Evolutionary conservation across 1,284 basidiomycete species (phyloP).

Genomic region (Melampsora americana): DNA sequence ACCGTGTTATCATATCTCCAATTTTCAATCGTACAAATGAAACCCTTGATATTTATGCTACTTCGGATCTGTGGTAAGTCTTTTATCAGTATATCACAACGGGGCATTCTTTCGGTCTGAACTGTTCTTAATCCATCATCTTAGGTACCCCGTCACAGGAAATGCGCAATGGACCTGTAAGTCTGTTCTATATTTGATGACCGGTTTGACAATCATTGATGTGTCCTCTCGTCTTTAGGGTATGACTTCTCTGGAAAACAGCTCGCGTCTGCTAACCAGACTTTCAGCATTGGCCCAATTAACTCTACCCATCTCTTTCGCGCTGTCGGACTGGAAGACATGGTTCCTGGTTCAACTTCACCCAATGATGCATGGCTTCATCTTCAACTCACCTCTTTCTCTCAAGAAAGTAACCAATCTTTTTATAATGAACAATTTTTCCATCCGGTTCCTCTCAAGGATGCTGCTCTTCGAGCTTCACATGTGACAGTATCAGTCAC

Average conservation of each 20-base stretch:
- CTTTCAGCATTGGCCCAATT: conserved; percentile 59
- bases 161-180: conserved; percentile 60
- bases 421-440: conserved; percentile 63
- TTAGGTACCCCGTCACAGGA: conserved; percentile 58
- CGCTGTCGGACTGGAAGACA: conserved; percentile 46
- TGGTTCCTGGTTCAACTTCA: conserved; percentile 55
- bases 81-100: not conserved
- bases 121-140: not conserved
- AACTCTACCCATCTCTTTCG: conserved; percentile 60
- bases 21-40: conserved; percentile 60
- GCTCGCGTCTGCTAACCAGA: conserved; percentile 55
- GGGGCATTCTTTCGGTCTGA: not conserved
- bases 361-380: conserved; percentile 60
- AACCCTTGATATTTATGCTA: conserved; percentile 60
- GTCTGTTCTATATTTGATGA: not conserved
- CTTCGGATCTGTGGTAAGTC: conserved; percentile 58
- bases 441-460: conserved; percentile 60
- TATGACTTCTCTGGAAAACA: conserved; percentile 61
- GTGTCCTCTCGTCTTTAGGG: conserved; percentile 46
- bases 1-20: conserved; percentile 60
- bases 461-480: conserved; percentile 59
- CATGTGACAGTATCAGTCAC: conserved; percentile 56
- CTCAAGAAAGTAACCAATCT: conserved; percentile 54
- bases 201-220: not conserved
- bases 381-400: conserved; percentile 59